Evolutionary conservation across 2,329 filamentous ascomycete species (phyloP).

Genomic region (Aspergillus pseudoglaucus): DNA sequence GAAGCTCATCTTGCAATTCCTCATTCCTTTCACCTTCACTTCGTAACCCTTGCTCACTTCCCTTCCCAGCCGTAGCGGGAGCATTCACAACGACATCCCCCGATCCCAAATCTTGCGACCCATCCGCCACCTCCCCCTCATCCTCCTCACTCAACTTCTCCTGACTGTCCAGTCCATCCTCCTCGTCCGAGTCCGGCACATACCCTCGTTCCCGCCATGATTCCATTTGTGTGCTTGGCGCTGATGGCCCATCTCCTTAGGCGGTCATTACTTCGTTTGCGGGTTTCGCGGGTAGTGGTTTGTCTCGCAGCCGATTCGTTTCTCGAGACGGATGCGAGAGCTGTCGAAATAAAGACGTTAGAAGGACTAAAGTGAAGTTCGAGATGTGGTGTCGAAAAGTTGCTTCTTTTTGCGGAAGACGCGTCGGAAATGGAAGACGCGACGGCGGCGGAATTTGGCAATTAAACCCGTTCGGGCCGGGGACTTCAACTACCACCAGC

Average conservation of each 20-base stretch:
- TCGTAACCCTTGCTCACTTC: neutral
- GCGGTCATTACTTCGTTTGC: constrained; percentile 16
- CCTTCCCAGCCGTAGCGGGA: no score
- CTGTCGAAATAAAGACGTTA: neutral
- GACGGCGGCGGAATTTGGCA: constrained; percentile 18
- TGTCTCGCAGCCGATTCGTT: neutral
- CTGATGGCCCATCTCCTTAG: constrained; percentile 32
- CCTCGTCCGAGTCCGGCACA: constrained; percentile 47
- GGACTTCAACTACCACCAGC: constrained; percentile 14
- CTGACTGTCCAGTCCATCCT: constrained; percentile 36
- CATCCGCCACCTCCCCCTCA: neutral
- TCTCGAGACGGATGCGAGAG: neutral
- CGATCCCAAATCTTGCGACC: neutral
- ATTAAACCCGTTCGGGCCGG: constrained; percentile 5
- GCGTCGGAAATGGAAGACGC: constrained; percentile 24
- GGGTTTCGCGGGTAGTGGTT: neutral
- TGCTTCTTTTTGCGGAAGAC: constrained; percentile 4
- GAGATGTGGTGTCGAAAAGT: neutral
- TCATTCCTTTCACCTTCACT: neutral
- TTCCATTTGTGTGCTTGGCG: constrained; percentile 36
- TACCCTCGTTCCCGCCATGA: constrained; percentile 46
- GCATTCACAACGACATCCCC: neutral
- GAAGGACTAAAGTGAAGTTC: neutral
- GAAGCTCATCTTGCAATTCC: neutral
- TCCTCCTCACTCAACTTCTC: constrained; percentile 7